phyloP scores from a whole-genome alignment of 2,329 filamentous ascomycete genomes.

The Penicillium sp. region DNA sequence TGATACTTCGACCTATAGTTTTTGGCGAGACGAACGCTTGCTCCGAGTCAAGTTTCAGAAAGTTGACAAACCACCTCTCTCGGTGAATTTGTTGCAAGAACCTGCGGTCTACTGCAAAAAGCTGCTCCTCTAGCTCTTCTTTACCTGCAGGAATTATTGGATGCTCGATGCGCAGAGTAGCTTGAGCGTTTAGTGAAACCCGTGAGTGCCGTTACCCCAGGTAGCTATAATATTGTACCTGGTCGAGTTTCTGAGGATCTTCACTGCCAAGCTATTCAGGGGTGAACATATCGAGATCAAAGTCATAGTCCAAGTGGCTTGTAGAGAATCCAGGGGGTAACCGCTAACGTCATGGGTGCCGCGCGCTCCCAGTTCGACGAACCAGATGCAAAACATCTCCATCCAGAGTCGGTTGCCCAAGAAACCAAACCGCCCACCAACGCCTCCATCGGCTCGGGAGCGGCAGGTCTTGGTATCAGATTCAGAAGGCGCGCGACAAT shows the following conservation, averaged over 20 bases:
- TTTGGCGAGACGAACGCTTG: background rate
- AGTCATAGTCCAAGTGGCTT: background rate
- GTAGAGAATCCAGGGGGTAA: background rate
- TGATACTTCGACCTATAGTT: background rate
- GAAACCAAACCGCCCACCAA: constrained; percentile 10
- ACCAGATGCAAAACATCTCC: background rate
- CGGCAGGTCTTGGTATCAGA: background rate
- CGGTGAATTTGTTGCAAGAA: background rate
- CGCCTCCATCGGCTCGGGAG: background rate
- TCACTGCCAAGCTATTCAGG: background rate
- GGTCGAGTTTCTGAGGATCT: background rate
- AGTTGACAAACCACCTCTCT: background rate
- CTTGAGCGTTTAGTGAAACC: constrained; percentile 9
- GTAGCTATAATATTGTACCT: background rate
- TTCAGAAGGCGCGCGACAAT: constrained; percentile 27
- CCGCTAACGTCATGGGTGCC: constrained; percentile 4
- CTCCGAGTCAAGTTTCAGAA: background rate
- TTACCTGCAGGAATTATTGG: background rate
- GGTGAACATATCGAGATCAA: background rate
- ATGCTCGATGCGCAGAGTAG: background rate
- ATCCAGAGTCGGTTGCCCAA: constrained; percentile 8
- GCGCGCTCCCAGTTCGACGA: constrained; percentile 11
- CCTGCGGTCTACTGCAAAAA: background rate
- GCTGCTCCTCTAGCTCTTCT: background rate
- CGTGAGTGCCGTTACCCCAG: background rate